Percentiles rank a stretch among this genome's conserved stretches.
These are phyloP conservation scores for Mucor velutinosus DNA, from an alignment of 371 early-diverging fungal species.

Conservation along the genomic window DNA sequence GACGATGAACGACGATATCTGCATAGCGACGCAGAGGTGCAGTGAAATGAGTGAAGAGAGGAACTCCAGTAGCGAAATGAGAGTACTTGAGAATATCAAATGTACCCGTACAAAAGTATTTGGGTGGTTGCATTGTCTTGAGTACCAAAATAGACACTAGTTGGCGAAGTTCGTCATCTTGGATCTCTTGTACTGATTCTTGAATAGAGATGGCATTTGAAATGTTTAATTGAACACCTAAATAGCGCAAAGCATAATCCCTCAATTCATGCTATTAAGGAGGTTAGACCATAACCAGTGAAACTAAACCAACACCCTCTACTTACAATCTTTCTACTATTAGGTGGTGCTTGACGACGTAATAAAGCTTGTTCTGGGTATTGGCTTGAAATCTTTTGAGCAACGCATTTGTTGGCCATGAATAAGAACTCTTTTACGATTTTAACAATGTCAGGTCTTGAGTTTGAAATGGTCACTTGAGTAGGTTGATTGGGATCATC, in stretches of 20 bases:
- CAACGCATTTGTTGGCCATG: slow-evolving; percentile 91
- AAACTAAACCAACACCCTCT: not conserved
- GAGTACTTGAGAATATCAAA: slow-evolving; percentile 62
- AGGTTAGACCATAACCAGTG: no score
- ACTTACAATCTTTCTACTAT: slow-evolving; percentile 58
- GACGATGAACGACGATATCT: slow-evolving; percentile 95
- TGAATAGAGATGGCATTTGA: slow-evolving; percentile 61
- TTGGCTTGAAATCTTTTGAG: slow-evolving; percentile 77
- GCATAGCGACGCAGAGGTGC: slow-evolving; percentile 95
- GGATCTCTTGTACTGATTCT: slow-evolving; percentile 66
- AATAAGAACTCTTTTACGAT: slow-evolving; percentile 96
- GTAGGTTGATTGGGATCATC: slow-evolving; percentile 53
- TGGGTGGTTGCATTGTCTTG: slow-evolving; percentile 81
- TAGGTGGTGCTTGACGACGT: slow-evolving; percentile 75
- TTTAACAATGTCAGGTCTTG: slow-evolving; percentile 82
- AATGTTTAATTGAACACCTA: slow-evolving; percentile 55
- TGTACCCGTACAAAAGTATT: slow-evolving; percentile 86
- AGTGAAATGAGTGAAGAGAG: slow-evolving; percentile 88
- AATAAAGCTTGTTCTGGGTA: slow-evolving; percentile 90
- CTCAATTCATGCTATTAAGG: slow-evolving; percentile 32
- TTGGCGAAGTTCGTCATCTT: slow-evolving; percentile 46
- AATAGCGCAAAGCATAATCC: slow-evolving; percentile 47
- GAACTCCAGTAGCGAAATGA: slow-evolving; percentile 80
- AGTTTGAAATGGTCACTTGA: slow-evolving; percentile 66
- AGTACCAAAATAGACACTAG: slow-evolving; percentile 68